Conservation (phyloP, 1,284 basidiomycete genomes). For the Abortiporus biennis region DNA sequence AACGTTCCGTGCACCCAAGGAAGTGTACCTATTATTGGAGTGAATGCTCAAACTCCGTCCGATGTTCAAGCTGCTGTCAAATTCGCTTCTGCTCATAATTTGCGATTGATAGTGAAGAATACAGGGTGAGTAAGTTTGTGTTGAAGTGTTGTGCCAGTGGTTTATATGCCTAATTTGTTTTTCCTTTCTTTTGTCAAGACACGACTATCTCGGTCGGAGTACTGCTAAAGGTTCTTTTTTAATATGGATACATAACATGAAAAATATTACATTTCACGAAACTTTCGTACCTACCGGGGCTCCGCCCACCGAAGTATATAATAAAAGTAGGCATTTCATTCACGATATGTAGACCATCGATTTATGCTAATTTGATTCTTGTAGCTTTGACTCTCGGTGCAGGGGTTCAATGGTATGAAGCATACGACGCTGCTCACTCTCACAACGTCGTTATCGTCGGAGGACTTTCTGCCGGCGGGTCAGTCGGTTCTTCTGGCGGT, state of each 20-base stretch:
- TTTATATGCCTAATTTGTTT: too few species aligned
- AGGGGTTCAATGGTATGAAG: constrained; percentile 40
- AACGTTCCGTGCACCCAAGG: constrained; percentile 37
- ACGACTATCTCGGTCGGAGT: constrained; percentile 20
- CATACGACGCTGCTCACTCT: constrained; percentile 29
- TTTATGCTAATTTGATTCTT: background rate
- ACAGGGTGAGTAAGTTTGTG: constrained; percentile 29
- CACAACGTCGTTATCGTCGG: constrained; percentile 17
- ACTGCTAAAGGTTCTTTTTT: constrained; percentile 16
- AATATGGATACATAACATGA: constrained; percentile 20
- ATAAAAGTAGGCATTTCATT: constrained; percentile 11
- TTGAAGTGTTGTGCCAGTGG: background rate
- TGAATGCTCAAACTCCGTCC: constrained; percentile 30
- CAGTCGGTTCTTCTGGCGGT: constrained; percentile 30
- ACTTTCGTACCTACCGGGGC: constrained; percentile 16
- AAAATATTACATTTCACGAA: constrained; percentile 18
- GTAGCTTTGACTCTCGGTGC: constrained; percentile 34
- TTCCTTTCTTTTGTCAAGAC: constrained; percentile 7
- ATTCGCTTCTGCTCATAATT: constrained; percentile 32
- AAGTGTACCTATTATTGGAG: constrained; percentile 34
- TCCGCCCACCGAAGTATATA: constrained; percentile 10
- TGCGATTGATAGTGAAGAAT: constrained; percentile 40
- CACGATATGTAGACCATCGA: background rate
- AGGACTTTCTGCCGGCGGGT: constrained; percentile 28
- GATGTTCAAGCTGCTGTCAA: constrained; percentile 36